Conservation (phyloP, 306 rosid species). For the Begonia masoniana region DNA sequence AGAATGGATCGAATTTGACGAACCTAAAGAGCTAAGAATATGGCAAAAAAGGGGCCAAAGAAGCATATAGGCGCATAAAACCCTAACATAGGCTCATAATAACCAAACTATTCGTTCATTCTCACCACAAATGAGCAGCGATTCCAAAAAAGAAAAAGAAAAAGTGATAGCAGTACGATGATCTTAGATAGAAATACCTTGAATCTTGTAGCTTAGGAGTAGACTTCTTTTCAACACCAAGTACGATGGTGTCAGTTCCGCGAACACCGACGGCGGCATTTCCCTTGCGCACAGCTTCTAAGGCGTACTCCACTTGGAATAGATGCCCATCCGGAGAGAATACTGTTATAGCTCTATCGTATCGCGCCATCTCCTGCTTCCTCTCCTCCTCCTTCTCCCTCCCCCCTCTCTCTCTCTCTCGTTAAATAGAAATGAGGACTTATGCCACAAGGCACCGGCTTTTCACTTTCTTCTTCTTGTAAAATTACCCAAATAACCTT, state of each 20-base stretch:
- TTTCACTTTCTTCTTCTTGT: neutral
- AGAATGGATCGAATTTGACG: too few species aligned
- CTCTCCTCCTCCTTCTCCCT: neutral
- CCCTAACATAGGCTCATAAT: too few species aligned
- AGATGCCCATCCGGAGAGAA: constrained; percentile 97
- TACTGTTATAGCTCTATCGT: constrained; percentile 94
- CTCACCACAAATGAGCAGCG: neutral
- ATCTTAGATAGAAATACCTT: constrained; percentile 22
- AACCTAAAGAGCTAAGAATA: too few species aligned
- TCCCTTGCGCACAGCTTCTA: constrained; percentile 96
- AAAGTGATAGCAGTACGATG: neutral
- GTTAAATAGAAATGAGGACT: neutral
- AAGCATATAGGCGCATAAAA: too few species aligned
- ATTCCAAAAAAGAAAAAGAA: neutral
- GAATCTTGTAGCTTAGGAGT: constrained; percentile 90
- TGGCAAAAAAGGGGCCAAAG: too few species aligned
- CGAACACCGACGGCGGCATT: constrained; percentile 99
- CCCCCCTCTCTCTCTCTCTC: neutral
- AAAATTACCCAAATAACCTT: too few species aligned
- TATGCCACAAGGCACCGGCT: neutral
- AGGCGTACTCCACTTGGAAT: constrained; percentile 94
- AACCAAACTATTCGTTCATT: too few species aligned
- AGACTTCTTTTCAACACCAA: constrained; percentile 97
- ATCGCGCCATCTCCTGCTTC: constrained; percentile 57
- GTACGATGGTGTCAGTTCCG: constrained; percentile 88